Evolutionary conservation across 768 basidiomycete genomes (phyloP).

Genomic region (Rickenella mellea): DNA sequence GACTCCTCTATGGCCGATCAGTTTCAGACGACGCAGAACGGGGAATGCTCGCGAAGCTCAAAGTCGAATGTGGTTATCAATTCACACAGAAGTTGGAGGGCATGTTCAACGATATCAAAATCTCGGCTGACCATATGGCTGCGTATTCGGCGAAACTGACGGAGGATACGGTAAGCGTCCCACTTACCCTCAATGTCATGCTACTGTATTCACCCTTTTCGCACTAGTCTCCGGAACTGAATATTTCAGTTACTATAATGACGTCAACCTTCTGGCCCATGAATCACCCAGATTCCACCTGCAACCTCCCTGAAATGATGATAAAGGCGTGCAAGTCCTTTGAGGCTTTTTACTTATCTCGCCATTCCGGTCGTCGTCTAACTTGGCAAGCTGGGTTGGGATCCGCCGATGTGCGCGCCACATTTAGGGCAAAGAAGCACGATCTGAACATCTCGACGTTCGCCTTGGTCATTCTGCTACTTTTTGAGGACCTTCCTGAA

Average conservation of each 20-base stretch:
- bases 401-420: constrained; percentile 77
- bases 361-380: constrained; percentile 83
- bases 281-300: constrained; percentile 40
- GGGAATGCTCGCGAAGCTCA: constrained; percentile 94
- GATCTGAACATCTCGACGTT: constrained; percentile 92
- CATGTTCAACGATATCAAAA: constrained; percentile 96
- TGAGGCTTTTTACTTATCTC: constrained; percentile 80
- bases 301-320: constrained; percentile 59
- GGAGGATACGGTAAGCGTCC: constrained; percentile 45
- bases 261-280: constrained; percentile 97
- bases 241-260: constrained; percentile 85
- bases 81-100: constrained; percentile 98
- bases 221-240: constrained; percentile 61
- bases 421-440: constrained; percentile 72
- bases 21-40: constrained; percentile 97
- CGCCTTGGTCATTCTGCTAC: constrained; percentile 75
- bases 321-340: constrained; percentile 63
- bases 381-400: constrained; percentile 91
- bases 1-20: constrained; percentile 76
- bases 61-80: constrained; percentile 91
- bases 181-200: neutral
- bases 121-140: constrained; percentile 74
- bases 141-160: constrained; percentile 58
- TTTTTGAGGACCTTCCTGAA: constrained; percentile 68
- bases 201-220: neutral